These are phyloP conservation scores for Gaeumannomyces sp. DNA, from an alignment of 2,329 filamentous ascomycete genomes.

Conservation along the genomic window DNA sequence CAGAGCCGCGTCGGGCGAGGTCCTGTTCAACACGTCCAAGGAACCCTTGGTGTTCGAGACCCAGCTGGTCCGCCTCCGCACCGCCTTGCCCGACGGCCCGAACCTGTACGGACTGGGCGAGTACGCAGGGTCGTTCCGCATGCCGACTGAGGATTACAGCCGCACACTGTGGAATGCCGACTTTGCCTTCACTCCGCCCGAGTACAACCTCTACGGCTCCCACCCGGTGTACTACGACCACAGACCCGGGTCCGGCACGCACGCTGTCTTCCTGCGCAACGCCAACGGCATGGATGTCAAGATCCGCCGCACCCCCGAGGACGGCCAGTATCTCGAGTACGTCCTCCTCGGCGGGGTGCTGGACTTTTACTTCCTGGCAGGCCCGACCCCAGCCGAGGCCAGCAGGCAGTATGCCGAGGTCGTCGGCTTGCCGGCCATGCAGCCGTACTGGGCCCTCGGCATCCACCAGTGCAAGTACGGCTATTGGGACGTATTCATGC, in stretches of 20 bases:
- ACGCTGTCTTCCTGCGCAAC: slow-evolving; percentile 57
- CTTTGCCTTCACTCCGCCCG: slow-evolving; percentile 21
- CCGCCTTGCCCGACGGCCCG: slow-evolving; percentile 60
- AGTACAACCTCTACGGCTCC: slow-evolving; percentile 60
- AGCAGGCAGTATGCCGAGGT: slow-evolving; percentile 63
- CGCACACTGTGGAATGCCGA: slow-evolving; percentile 41
- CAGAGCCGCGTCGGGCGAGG: slow-evolving; percentile 35
- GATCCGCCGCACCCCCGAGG: slow-evolving; percentile 46
- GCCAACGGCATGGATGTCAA: slow-evolving; percentile 60
- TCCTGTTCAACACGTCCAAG: slow-evolving; percentile 64
- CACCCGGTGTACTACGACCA: slow-evolving; percentile 62
- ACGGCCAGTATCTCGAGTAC: slow-evolving; percentile 15
- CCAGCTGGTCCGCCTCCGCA: slow-evolving; percentile 70
- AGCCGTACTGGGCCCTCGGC: slow-evolving; percentile 76
- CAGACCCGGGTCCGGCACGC: slow-evolving; percentile 37
- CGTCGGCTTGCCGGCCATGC: slow-evolving; percentile 67
- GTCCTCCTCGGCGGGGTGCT: slow-evolving; percentile 61
- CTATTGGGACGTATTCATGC: slow-evolving; percentile 64
- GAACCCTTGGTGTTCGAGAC: slow-evolving; percentile 66
- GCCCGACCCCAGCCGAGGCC: slow-evolving; percentile 61
- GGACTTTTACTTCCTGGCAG: slow-evolving; percentile 74
- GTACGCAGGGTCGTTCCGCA: slow-evolving; percentile 63
- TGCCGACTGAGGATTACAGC: slow-evolving; percentile 63
- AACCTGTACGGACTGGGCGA: slow-evolving; percentile 76
- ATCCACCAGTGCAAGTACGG: slow-evolving; percentile 83